Percentiles rank a stretch among this genome's conserved stretches.
These are phyloP conservation scores for Ophiocordyceps australis DNA, from an alignment of 2,329 filamentous ascomycete species.

Conservation along the genomic window DNA sequence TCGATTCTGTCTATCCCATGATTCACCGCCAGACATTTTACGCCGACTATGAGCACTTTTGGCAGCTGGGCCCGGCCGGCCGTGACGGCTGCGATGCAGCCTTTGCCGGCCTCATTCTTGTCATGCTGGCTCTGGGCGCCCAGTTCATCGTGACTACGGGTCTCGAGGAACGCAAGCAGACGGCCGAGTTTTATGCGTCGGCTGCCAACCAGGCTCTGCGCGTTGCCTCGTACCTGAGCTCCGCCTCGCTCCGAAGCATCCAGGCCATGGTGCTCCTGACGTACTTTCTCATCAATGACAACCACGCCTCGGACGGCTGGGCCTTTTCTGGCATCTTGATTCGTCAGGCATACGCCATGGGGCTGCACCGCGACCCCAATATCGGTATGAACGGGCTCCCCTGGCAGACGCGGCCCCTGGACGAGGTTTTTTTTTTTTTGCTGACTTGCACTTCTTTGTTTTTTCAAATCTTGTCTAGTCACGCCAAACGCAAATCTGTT, in stretches of 20 bases:
- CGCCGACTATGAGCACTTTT: constrained; percentile 63
- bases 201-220: constrained; percentile 62
- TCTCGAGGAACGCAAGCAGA: constrained; percentile 48
- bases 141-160: constrained; percentile 50
- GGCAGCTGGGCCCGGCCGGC: constrained; percentile 39
- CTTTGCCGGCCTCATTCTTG: constrained; percentile 55
- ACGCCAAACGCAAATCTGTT: constrained; percentile 46
- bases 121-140: constrained; percentile 61
- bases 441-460: too few relatives aligned
- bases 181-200: constrained; percentile 66
- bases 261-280: constrained; percentile 67
- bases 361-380: constrained; percentile 62
- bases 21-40: constrained; percentile 60
- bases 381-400: constrained; percentile 25
- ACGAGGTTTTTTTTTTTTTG: not conserved
- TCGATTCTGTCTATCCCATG: constrained; percentile 71
- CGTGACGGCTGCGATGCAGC: constrained; percentile 46
- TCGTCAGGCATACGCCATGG: constrained; percentile 67
- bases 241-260: constrained; percentile 52
- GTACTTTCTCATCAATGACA: constrained; percentile 76
- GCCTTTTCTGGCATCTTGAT: constrained; percentile 64
- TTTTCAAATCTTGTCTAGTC: too few relatives aligned
- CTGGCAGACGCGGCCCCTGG: not conserved
- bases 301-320: constrained; percentile 69
- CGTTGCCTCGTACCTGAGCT: constrained; percentile 60